These are phyloP conservation scores for Talaromyces marneffei DNA, from an alignment of 2,329 filamentous ascomycete species.

Conservation along the genomic window DNA sequence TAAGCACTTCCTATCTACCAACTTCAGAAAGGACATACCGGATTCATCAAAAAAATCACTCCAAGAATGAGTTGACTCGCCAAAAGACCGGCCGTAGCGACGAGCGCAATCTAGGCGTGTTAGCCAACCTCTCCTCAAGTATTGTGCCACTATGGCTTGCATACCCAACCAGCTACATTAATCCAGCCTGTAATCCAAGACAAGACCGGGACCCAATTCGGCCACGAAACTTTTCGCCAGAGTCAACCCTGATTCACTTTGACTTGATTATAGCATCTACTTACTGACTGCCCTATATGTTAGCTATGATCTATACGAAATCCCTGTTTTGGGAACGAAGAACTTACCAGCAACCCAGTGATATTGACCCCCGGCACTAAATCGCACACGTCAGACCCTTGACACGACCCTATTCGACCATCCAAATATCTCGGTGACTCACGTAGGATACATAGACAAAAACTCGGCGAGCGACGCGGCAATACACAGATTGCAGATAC, in stretches of 20 bases:
- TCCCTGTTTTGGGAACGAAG: not conserved
- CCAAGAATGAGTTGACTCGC: conserved; percentile 62
- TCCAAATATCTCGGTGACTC: conserved; percentile 14
- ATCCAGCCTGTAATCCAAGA: conserved; percentile 66
- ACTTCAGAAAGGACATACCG: conserved; percentile 27
- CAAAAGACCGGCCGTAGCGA: conserved; percentile 62
- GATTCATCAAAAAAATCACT: conserved; percentile 57
- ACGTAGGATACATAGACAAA: conserved; percentile 57
- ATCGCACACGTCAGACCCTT: not conserved
- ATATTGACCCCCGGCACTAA: conserved; percentile 56
- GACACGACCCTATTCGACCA: not conserved
- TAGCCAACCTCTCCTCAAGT: conserved; percentile 10
- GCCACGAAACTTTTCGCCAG: conserved; percentile 46
- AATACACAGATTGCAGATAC: conserved; percentile 64
- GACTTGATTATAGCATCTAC: conserved; percentile 29
- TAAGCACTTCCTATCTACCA: not conserved
- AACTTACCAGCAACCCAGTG: conserved; percentile 60
- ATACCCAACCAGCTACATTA: conserved; percentile 65
- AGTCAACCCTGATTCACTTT: not conserved
- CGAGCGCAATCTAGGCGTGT: conserved; percentile 46
- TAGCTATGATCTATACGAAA: not conserved
- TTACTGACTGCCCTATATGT: conserved; percentile 23
- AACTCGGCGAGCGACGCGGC: conserved; percentile 67
- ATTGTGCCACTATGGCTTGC: too few species aligned
- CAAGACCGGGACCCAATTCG: conserved; percentile 55